Conservation (phyloP, 2,329 filamentous ascomycete genomes). For the Xylariaceae sp. region DNA sequence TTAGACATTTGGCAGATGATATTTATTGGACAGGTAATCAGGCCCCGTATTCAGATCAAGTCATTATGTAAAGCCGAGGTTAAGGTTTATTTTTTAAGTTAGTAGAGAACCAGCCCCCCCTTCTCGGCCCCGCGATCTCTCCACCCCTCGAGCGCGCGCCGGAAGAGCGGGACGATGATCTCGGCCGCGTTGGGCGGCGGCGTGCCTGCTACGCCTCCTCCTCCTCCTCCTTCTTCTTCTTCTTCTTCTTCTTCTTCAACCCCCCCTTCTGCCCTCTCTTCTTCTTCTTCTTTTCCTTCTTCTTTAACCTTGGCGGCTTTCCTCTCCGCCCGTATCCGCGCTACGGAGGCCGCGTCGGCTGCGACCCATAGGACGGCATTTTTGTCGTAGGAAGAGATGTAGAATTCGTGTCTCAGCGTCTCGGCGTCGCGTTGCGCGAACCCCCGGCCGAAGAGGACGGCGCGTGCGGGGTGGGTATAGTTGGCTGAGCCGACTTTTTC, state of each 20-base stretch:
- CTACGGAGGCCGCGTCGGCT: too few species aligned
- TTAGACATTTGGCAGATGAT: too few species aligned
- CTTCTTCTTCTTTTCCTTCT: too few species aligned
- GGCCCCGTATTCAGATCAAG: too few species aligned
- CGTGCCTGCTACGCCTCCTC: not conserved
- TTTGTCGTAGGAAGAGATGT: not conserved
- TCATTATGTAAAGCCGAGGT: too few species aligned
- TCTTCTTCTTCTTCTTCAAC: not conserved
- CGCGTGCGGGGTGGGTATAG: conserved; percentile 5
- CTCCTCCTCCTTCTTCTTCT: too few species aligned
- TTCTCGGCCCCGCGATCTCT: not conserved
- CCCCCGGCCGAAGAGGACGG: conserved; percentile 14
- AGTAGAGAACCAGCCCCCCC: conserved; percentile 10
- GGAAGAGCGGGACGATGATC: not conserved
- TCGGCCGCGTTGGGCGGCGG: conserved; percentile 7
- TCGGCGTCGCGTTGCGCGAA: conserved; percentile 16
- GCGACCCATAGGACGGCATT: conserved; percentile 10
- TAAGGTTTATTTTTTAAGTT: too few species aligned
- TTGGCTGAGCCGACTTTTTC: conserved; percentile 12
- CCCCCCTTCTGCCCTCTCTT: not conserved
- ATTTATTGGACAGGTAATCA: too few species aligned
- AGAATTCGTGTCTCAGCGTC: not conserved
- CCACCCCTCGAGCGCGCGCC: conserved; percentile 6
- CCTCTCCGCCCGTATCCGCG: too few species aligned
- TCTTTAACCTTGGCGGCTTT: too few species aligned